Evolutionary conservation across 2,329 filamentous ascomycete species (phyloP), one percentile per base, ranked within the genome.

Genomic region (Clonostachys rosea): DNA sequence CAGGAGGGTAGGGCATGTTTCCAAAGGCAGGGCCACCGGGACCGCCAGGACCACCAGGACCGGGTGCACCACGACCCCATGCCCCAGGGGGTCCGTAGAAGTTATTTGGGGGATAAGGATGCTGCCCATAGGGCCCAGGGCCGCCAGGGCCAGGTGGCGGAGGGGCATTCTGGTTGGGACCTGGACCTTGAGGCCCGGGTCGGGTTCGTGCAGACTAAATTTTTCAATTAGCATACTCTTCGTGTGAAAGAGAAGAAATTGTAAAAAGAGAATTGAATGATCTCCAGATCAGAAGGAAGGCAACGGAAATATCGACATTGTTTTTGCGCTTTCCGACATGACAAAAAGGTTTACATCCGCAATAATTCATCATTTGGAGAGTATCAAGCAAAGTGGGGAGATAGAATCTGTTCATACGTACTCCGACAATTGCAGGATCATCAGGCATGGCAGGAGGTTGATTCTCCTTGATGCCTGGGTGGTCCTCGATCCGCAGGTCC

Each of bases 241-340:
- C 11, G 36, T 39, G 36, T 10, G 9, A 30, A 30, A 10, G 36
- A 39, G 14, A 18, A n/a, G 14, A 39, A 39, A 18, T 39, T 12
- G 8, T 17, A 42, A 14, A 30, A 20, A 63, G 59, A 50, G 49
- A 40, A 42, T 42, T 49, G 44, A 42, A 63, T 56, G 73, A 52
- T 33, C 5, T 57, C 53, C 53, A 42, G 62, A 84, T 96, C 91
- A 96, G 91, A 96, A 96, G 91, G 91, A 96, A 96, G 91, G 91
- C 91, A 96, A 96, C 91, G 91, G 91, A 96, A 86, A 87, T 86
- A 83, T 96, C 91, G 85, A 95, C 91, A 96, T 75, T 80, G 79
- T 86, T 90, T 83, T 84, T 95, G 91, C 91, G 90, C 90, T 87
- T 86, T 87, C 87, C 86, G 86, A 83, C 79, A 81, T 81, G 76